Evolutionary conservation across 495 filamentous ascomycete genomes (phyloP).

Genomic region (Lasiosphaeria miniovina): DNA sequence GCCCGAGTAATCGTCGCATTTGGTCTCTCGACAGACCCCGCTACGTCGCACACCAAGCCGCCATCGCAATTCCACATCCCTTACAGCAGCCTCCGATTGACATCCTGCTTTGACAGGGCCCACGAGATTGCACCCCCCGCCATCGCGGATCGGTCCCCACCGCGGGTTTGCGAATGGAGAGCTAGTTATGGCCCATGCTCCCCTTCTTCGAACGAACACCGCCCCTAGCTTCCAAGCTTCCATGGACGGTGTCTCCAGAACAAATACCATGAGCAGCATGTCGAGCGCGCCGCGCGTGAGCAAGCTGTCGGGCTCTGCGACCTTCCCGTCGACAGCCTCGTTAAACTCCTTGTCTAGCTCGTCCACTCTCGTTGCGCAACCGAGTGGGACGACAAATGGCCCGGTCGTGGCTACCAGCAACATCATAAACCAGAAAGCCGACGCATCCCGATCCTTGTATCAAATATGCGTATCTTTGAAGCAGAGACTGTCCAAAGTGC

Average conservation of each 20-base stretch:
- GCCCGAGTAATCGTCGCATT: constrained; percentile 4
- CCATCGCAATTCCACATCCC: neutral
- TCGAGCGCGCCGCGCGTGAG: constrained; percentile 46
- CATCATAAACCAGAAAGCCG: constrained; percentile 92
- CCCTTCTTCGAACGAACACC: constrained; percentile 51
- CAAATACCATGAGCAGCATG: constrained; percentile 40
- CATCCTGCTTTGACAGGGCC: neutral
- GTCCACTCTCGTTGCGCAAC: constrained; percentile 33
- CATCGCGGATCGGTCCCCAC: constrained; percentile 18
- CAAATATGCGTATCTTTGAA: constrained; percentile 88
- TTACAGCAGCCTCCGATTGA: constrained; percentile 7
- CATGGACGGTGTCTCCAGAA: constrained; percentile 36
- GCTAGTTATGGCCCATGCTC: constrained; percentile 48
- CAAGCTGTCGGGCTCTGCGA: constrained; percentile 52
- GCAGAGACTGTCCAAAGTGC: constrained; percentile 75
- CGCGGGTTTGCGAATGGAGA: constrained; percentile 36
- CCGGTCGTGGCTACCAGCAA: constrained; percentile 72
- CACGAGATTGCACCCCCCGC: constrained; percentile 17
- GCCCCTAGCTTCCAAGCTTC: constrained; percentile 43
- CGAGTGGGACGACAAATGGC: constrained; percentile 42
- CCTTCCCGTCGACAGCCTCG: constrained; percentile 46
- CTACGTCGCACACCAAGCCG: neutral
- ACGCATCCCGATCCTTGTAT: constrained; percentile 83
- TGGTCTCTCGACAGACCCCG: neutral
- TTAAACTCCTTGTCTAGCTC: constrained; percentile 46